A percentile compares a stretch with the other conserved stretches of the same genome.
phyloP scores from a whole-genome alignment of 106 monocot genomes.

The Platanthera zijinensis region DNA sequence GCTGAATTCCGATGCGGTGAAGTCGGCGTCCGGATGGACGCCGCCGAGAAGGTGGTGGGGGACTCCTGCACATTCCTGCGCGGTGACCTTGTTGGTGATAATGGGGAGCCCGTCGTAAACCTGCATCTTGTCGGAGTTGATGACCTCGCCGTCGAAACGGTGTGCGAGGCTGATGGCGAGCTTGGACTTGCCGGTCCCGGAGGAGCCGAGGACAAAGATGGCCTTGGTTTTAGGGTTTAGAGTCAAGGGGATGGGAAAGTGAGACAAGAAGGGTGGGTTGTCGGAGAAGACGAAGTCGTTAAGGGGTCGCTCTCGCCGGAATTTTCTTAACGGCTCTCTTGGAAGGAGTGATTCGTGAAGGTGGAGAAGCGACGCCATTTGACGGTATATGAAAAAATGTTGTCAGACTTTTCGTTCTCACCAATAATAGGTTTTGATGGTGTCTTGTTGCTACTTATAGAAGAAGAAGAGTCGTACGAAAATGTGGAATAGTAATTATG shows the following conservation, averaged over 20 bases:
- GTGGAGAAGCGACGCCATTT: conserved; percentile 7
- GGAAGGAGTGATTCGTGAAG: neutral
- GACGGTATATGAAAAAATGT: too few relatives aligned
- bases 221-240: neutral
- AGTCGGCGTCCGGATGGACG: conserved; percentile 41
- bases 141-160: conserved; percentile 38
- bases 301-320: conserved; percentile 9
- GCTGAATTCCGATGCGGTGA: conserved; percentile 38
- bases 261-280: neutral
- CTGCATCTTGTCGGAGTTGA: conserved; percentile 82
- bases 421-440: too few relatives aligned
- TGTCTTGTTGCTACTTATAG: too few relatives aligned
- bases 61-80: conserved; percentile 31
- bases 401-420: too few relatives aligned
- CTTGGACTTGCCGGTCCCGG: conserved; percentile 59
- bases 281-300: neutral
- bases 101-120: conserved; percentile 53
- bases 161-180: conserved; percentile 45
- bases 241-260: neutral
- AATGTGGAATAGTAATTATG: too few relatives aligned
- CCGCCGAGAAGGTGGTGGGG: conserved; percentile 62
- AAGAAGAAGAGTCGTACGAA: too few relatives aligned
- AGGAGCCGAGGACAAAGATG: conserved; percentile 38
- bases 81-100: conserved; percentile 60
- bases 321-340: neutral